Conservation (phyloP, 805 yeast genomes). For the Yamadazyma philogaea region DNA sequence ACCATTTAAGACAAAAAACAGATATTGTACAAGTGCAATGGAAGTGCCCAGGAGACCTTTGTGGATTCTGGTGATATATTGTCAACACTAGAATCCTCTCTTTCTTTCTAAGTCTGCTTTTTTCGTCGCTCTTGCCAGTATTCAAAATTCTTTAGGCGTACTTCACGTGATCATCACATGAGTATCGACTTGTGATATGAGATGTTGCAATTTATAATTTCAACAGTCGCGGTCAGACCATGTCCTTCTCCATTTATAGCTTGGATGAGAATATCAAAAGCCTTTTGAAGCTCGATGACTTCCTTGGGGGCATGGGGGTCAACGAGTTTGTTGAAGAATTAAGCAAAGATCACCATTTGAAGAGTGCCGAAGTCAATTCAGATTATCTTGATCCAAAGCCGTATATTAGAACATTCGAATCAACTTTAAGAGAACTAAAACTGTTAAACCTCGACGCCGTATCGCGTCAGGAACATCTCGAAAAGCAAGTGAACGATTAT, state of each 20-base stretch:
- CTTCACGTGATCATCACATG: too few relatives aligned
- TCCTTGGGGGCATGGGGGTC: conserved; percentile 66
- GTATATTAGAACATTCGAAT: conserved; percentile 88
- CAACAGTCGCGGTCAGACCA: conserved; percentile 9
- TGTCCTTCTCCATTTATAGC: conserved; percentile 53
- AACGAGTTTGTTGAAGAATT: conserved; percentile 79
- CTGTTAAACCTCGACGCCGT: conserved; percentile 56
- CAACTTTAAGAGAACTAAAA: conserved; percentile 70
- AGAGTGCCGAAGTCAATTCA: conserved; percentile 49
- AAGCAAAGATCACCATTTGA: conserved; percentile 60
- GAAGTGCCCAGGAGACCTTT: too few relatives aligned
- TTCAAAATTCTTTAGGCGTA: too few relatives aligned
- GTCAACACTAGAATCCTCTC: too few relatives aligned
- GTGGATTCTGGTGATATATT: too few relatives aligned
- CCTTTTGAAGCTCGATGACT: conserved; percentile 57
- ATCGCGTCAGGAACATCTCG: conserved; percentile 48
- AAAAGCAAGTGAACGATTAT: conserved; percentile 53
- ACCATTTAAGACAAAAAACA: too few relatives aligned
- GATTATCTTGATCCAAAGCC: conserved; percentile 86
- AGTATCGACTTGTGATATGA: too few relatives aligned
- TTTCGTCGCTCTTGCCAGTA: too few relatives aligned
- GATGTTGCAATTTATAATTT: too few relatives aligned
- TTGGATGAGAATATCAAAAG: conserved; percentile 60
- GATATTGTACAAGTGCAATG: too few relatives aligned
- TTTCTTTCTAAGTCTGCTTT: too few relatives aligned